Evolutionary conservation across 2,329 filamentous ascomycete species (phyloP), one percentile per base, ranked within the genome.

Genomic region (Curvularia sp.): DNA sequence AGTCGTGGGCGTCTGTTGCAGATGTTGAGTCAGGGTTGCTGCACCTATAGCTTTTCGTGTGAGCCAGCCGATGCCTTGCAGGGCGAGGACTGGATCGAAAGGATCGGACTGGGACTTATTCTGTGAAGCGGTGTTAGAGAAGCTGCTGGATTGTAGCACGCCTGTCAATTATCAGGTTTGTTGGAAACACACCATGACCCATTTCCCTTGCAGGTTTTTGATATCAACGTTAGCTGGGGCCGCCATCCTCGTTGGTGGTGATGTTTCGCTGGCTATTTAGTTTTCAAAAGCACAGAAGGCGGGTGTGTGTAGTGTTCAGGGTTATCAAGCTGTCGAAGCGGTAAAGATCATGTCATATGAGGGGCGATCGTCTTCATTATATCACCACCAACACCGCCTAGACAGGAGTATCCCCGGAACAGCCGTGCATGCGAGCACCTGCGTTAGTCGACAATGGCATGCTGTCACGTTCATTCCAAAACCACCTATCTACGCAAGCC

Each of bases 91-190:
- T 1, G 87, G 81, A 59, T 93, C 90, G 47, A 87, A 80, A 64
- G 83, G 79, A 77, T 90, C 88, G 58, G 90, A 93, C 66, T 93
- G 81, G 61, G 80, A 79, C 75, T 90, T 90, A 84, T 95, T 93
- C 91, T 94, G 71, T 18, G 5, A 18, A 13, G 25, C 28, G 15
- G 54, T 27, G 50, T 53, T 19, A 53, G 50, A 64, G 52, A 34
- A 3, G 23, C 10, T 19, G 21, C 28, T 39, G 32, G n/a, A 19
- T 9, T 15, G 19, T 10, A 15, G 6, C 10, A 18, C 4, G n/a
- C 3, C 15, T 30, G 19, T 7, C 38, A n/a, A 15, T 23, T 15
- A 13, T n/a, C 15, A 34, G 19, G 23, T 15, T 49, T 19, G 7
- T 18, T 15, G 1, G 9, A 8, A 34, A 60, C 64, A 19, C 69